A percentile compares a stretch with the other conserved stretches of the same genome.
Evolutionary conservation across 2,329 filamentous ascomycete species (phyloP).

Genomic region (Leptosphaerulina australis): DNA sequence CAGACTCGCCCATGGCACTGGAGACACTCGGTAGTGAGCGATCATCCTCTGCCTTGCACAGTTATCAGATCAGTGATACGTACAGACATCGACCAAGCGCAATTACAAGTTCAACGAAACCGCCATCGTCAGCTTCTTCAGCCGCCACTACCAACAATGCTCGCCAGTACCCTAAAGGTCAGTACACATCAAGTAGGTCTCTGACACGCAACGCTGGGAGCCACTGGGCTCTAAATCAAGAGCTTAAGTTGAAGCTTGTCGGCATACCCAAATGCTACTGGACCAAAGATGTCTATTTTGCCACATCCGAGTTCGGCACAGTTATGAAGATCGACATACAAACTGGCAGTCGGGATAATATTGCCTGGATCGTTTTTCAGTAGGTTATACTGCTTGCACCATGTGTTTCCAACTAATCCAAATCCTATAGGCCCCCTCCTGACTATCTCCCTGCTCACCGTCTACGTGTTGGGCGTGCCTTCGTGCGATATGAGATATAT

Average conservation of each 20-base stretch:
- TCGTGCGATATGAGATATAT: slow-evolving; percentile 17
- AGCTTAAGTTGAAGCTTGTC: slow-evolving; percentile 29
- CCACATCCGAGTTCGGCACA: slow-evolving; percentile 32
- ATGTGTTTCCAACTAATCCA: background rate
- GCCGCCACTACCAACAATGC: background rate
- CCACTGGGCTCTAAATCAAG: slow-evolving; percentile 30
- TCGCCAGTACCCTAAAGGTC: background rate
- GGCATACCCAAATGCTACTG: slow-evolving; percentile 26
- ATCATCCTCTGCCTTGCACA: slow-evolving; percentile 19
- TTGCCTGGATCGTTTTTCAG: slow-evolving; percentile 36
- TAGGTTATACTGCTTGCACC: slow-evolving; percentile 6
- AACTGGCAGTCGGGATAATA: slow-evolving; percentile 5
- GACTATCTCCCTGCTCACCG: slow-evolving; percentile 10
- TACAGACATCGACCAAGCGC: slow-evolving; percentile 12
- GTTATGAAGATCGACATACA: slow-evolving; percentile 41
- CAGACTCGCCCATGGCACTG: background rate
- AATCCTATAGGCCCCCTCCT: slow-evolving; percentile 23
- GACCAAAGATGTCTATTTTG: slow-evolving; percentile 31
- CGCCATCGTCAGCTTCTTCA: background rate
- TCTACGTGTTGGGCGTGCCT: slow-evolving; percentile 12
- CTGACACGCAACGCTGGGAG: slow-evolving; percentile 1
- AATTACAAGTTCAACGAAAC: background rate
- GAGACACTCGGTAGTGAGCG: slow-evolving; percentile 11
- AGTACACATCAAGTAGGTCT: slow-evolving; percentile 2
- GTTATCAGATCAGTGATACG: slow-evolving; percentile 25